Base-by-base conservation (phyloP, 139 green algal species). In the Chlamydomonas sphaeroides region DNA sequence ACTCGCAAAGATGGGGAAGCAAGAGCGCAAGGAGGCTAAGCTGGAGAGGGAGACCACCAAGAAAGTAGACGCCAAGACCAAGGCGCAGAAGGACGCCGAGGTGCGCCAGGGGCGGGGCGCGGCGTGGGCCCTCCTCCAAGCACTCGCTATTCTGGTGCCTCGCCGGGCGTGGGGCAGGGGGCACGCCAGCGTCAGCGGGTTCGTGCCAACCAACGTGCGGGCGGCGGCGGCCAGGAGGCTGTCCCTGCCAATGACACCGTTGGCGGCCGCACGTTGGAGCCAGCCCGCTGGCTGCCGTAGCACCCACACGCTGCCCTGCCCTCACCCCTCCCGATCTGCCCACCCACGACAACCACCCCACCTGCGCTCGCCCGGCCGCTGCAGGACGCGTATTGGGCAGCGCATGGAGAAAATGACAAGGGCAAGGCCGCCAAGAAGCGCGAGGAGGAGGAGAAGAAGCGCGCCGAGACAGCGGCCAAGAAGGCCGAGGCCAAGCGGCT, bases 401-500 rank as follows among this genome's bases (percentile, higher is more conserved):
- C 83, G 28, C 80, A 84, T 20, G 87, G 84, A 15, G 65, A 87
- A 57, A 86, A 90, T n/a, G 67, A 78, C 23, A 94, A 92, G 78
- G 80, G 77, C 38, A 94, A 91, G 65, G 87, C 79, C 7, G 80
- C 93, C 68, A 78, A 78, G 49, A 95, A 95, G 83, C 66, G 80
- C 45, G 91, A 95, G 36, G 88, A 94, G 21, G 88, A 94, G 67
- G 91, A 94, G 49, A 63, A 67, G 26, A 90, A 94, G 82, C 59
- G 69, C 0, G 72, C 68, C 30, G 93, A 96, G 78, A 72, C 83
- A 3, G 77, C 84, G 0, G 83, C 79, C 3, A 89, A 89, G 65
- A 94, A 93, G 79, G 86, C 84, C 5, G 93, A 96, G 86, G 74
- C 83, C 8, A 94, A 93, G 87, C 79, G 83, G 56, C 80, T 95